Conservation (phyloP, 352 stramenopile genomes). For the Phytophthora cryptogea region DNA sequence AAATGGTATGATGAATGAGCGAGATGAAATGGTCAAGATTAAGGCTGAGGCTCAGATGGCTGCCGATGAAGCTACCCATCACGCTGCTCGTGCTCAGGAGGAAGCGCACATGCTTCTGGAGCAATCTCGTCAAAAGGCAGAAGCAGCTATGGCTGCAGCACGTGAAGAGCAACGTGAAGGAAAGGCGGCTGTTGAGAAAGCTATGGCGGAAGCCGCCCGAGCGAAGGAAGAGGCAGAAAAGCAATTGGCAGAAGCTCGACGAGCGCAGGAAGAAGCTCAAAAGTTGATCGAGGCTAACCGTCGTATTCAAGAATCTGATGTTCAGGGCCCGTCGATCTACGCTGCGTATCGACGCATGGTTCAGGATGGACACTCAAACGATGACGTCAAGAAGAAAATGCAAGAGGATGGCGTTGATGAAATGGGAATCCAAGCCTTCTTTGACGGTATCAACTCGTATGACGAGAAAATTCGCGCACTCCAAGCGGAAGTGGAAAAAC, state of each 20-base stretch:
- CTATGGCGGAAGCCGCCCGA: slow-evolving; percentile 77
- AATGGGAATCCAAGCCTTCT: slow-evolving; percentile 72
- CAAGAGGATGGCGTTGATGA: slow-evolving; percentile 78
- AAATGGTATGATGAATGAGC: slow-evolving; percentile 69
- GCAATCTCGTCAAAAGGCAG: slow-evolving; percentile 79
- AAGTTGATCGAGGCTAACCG: slow-evolving; percentile 87
- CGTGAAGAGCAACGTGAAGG: slow-evolving; percentile 80
- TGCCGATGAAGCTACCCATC: slow-evolving; percentile 76
- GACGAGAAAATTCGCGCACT: slow-evolving; percentile 82
- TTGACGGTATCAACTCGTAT: slow-evolving; percentile 85
- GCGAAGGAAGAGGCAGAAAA: slow-evolving; percentile 83
- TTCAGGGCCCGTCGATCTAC: slow-evolving; percentile 60
- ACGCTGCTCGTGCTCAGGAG: slow-evolving; percentile 71
- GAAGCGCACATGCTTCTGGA: slow-evolving; percentile 76
- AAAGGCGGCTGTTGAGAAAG: slow-evolving; percentile 82
- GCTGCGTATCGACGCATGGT: slow-evolving; percentile 71
- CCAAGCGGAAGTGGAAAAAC: slow-evolving; percentile 84
- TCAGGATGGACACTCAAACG: slow-evolving; percentile 66
- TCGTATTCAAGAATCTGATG: slow-evolving; percentile 73
- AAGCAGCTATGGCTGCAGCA: slow-evolving; percentile 82
- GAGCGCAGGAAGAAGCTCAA: slow-evolving; percentile 77
- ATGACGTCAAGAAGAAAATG: slow-evolving; percentile 80
- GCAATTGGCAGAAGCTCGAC: slow-evolving; percentile 75
- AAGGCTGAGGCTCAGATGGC: slow-evolving; percentile 82
- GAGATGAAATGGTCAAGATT: slow-evolving; percentile 86